Evolutionary conservation across 192 early-diverging fungal genomes (phyloP), one percentile per base, ranked within the genome.

Genomic region (Paraglomus occultum): DNA sequence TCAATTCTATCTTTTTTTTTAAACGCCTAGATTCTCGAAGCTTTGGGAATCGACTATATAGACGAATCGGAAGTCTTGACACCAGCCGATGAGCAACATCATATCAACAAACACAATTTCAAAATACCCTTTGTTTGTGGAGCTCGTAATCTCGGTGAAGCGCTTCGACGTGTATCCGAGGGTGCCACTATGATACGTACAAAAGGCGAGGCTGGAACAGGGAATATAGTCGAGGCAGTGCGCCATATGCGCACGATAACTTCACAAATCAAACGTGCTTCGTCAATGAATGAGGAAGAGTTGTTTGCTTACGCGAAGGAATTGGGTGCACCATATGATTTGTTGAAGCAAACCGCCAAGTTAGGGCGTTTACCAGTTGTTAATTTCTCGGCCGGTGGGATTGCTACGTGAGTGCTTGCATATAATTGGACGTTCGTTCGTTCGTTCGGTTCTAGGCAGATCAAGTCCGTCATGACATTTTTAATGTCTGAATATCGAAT

Each of bases 171-270:
- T 61, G 94, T 99, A 79, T 85, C 87, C 72, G 97, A 99, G 80
- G 97, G 97, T 75, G 97, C 97, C 51, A 90, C 95, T 63, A 94
- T 97, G 90, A 96, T 99, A 82, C 89, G 95, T 73, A 98, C 95
- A 65, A 98, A 97, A 87, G 97, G 95, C 73, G 95, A 97, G 79
- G 95, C 95, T 43, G 97, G 97, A 64, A 99, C 97, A 23, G 97
- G 97, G 66, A 92, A 99, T 73, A 94, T 99, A 55, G 91, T 99
- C 59, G 90, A 99, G 80, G 97, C 97, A 54, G 97, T 99, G 74
- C 89, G 92, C 73, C 95, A 99, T 76, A 94, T 92, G 70, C 86
- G 97, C 55, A 94, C 92, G 18, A 83, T 97, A 71, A 90, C 85
- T 71, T 55, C 78, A 46, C 92, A 99, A 79, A 97, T 99, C 77